Evolutionary conservation across 495 filamentous ascomycete species (phyloP).

Genomic region (Xylaria sp.): DNA sequence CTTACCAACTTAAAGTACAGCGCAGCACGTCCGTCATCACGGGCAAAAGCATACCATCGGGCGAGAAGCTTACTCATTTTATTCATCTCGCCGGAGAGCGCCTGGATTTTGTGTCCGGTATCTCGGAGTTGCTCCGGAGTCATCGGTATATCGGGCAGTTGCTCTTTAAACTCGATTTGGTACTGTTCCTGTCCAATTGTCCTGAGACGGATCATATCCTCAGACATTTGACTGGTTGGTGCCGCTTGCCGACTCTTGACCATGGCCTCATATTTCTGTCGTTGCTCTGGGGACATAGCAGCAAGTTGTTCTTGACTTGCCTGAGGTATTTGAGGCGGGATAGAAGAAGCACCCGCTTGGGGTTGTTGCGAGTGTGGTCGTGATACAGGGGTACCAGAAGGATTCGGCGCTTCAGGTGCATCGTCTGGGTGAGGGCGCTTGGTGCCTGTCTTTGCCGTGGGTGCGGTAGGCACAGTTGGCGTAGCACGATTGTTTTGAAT

Average conservation of each 20-base stretch:
- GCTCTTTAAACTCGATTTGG: slow-evolving; percentile 36
- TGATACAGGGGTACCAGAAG: slow-evolving; percentile 45
- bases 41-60: slow-evolving; percentile 51
- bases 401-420: slow-evolving; percentile 60
- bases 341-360: slow-evolving; percentile 27
- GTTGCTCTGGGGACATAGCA: slow-evolving; percentile 59
- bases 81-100: slow-evolving; percentile 38
- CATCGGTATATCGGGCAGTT: slow-evolving; percentile 49
- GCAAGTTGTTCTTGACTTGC: slow-evolving; percentile 61
- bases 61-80: slow-evolving; percentile 47
- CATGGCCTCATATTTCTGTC: slow-evolving; percentile 48
- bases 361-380: slow-evolving; percentile 36
- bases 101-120: slow-evolving; percentile 41
- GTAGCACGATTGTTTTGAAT: slow-evolving; percentile 32
- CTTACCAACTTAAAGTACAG: slow-evolving; percentile 56
- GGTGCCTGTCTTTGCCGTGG: slow-evolving; percentile 40
- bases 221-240: slow-evolving; percentile 27
- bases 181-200: slow-evolving; percentile 42
- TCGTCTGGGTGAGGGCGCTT: slow-evolving; percentile 73
- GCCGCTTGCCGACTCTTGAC: slow-evolving; percentile 39
- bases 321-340: slow-evolving; percentile 24
- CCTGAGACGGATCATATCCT: slow-evolving; percentile 43
- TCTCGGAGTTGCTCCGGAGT: slow-evolving; percentile 44
- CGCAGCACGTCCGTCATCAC: slow-evolving; percentile 52
- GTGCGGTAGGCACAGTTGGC: slow-evolving; percentile 26